phyloP scores from a whole-genome alignment of 192 early-diverging fungal species.

The Coemansia sp. region DNA sequence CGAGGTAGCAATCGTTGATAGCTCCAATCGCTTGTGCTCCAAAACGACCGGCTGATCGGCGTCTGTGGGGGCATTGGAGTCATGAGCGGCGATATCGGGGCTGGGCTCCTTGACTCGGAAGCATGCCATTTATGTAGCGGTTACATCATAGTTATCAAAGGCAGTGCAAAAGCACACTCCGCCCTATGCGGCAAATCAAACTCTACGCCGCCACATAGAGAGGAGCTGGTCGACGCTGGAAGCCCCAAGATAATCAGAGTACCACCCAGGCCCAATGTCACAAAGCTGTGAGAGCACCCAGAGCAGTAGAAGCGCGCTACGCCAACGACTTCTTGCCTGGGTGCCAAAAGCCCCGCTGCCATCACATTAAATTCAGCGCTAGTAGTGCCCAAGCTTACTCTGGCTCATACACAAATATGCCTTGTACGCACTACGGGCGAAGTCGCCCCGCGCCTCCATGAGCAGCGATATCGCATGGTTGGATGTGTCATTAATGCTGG shows the following conservation, averaged over 20 bases:
- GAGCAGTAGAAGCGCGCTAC: conserved; percentile 43
- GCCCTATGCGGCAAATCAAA: conserved; percentile 56
- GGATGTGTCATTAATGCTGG: conserved; percentile 65
- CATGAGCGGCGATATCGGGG: conserved; percentile 33
- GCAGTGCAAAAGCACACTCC: conserved; percentile 80
- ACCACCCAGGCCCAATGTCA: conserved; percentile 40
- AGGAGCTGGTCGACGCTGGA: conserved; percentile 7
- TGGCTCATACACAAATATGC: too few relatives aligned
- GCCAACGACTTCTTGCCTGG: conserved; percentile 20
- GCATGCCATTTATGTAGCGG: conserved; percentile 63
- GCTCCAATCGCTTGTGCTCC: conserved; percentile 35
- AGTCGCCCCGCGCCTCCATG: conserved; percentile 67
- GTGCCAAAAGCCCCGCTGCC: conserved; percentile 13
- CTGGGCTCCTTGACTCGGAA: conserved; percentile 78
- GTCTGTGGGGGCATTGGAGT: too few relatives aligned
- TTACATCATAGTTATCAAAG: conserved; percentile 78
- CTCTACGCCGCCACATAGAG: conserved; percentile 34
- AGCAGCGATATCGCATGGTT: conserved; percentile 73
- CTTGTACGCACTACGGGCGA: conserved; percentile 58
- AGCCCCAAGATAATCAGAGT: conserved; percentile 36
- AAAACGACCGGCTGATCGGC: conserved; percentile 21
- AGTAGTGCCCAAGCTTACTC: neutral
- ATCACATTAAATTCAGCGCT: conserved; percentile 24
- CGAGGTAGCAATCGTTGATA: conserved; percentile 57
- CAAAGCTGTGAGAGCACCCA: conserved; percentile 41